phyloP scores from a whole-genome alignment of 805 yeast genomes.

The Vanderwaltozyma tropicalis region DNA sequence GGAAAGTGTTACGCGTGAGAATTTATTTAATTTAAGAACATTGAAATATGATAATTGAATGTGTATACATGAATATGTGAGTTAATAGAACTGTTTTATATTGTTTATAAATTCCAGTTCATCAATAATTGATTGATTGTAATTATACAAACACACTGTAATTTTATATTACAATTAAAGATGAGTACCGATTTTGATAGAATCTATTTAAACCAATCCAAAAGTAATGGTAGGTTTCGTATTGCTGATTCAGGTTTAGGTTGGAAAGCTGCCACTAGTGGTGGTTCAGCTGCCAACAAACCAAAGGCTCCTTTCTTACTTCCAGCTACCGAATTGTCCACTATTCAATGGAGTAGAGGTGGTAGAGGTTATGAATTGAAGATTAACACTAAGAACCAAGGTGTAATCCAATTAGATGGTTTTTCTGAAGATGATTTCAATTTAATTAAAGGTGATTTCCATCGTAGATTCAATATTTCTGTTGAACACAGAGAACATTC shows the following conservation, averaged over 20 bases:
- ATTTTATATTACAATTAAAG: too few relatives aligned
- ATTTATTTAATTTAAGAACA: too few relatives aligned
- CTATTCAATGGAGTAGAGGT: constrained; percentile 87
- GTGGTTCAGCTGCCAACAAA: constrained; percentile 36
- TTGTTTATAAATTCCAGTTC: not conserved
- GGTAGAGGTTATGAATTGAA: constrained; percentile 84
- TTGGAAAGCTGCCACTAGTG: constrained; percentile 60
- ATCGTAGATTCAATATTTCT: constrained; percentile 58
- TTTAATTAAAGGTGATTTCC: constrained; percentile 72
- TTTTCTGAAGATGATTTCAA: constrained; percentile 78
- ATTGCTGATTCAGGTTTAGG: constrained; percentile 96
- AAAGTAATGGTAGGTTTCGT: constrained; percentile 78
- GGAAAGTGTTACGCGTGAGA: too few relatives aligned
- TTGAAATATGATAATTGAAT: too few relatives aligned
- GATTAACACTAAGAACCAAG: constrained; percentile 79
- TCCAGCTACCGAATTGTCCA: constrained; percentile 74
- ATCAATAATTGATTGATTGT: not conserved
- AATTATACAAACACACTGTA: not conserved
- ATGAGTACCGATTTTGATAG: constrained; percentile 70
- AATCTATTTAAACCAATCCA: constrained; percentile 81
- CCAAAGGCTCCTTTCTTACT: constrained; percentile 69
- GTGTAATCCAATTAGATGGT: constrained; percentile 84
- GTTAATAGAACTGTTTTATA: too few relatives aligned
- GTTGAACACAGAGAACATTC: constrained; percentile 86
- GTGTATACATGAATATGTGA: too few relatives aligned